Evolutionary conservation across 2,329 filamentous ascomycete species (phyloP).

Genomic region (Lojkania enalia): DNA sequence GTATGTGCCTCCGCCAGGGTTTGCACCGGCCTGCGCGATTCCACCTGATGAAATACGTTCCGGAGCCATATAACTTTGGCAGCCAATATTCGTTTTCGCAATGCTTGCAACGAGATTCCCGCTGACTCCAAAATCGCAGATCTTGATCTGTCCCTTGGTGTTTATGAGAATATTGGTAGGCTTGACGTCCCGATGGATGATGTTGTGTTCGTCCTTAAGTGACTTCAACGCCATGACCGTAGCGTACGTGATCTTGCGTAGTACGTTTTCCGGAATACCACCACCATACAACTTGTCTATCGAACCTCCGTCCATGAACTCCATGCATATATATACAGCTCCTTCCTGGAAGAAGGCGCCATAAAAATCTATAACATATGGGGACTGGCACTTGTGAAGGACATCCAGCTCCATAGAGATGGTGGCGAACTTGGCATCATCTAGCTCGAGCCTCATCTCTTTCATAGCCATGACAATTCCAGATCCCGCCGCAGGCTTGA

Average conservation of each 20-base stretch:
- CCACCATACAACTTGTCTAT: constrained; percentile 94
- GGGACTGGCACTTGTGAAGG: constrained; percentile 89
- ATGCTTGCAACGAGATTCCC: constrained; percentile 97
- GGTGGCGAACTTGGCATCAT: constrained; percentile 94
- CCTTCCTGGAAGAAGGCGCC: constrained; percentile 99
- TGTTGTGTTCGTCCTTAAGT: constrained; percentile 97
- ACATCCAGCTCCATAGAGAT: constrained; percentile 98
- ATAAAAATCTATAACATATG: constrained; percentile 98
- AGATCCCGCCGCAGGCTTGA: constrained; percentile 55
- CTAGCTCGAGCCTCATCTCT: constrained; percentile 91
- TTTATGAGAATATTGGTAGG: constrained; percentile 98
- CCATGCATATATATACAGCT: constrained; percentile 98
- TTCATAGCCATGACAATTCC: constrained; percentile 99
- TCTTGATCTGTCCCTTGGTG: constrained; percentile 87
- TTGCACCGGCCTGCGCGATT: constrained; percentile 69
- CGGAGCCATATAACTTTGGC: constrained; percentile 98
- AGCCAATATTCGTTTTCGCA: constrained; percentile 97
- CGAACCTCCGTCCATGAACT: constrained; percentile 98
- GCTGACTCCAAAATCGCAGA: constrained; percentile 97
- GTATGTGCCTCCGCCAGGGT: constrained; percentile 79
- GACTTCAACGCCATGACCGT: constrained; percentile 91
- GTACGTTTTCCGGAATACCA: constrained; percentile 83
- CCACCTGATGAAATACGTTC: constrained; percentile 90
- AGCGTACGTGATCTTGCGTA: constrained; percentile 86
- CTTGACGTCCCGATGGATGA: constrained; percentile 98